phyloP scores from a whole-genome alignment of 345 rosid species.

The Arabidopsis suecica region DNA sequence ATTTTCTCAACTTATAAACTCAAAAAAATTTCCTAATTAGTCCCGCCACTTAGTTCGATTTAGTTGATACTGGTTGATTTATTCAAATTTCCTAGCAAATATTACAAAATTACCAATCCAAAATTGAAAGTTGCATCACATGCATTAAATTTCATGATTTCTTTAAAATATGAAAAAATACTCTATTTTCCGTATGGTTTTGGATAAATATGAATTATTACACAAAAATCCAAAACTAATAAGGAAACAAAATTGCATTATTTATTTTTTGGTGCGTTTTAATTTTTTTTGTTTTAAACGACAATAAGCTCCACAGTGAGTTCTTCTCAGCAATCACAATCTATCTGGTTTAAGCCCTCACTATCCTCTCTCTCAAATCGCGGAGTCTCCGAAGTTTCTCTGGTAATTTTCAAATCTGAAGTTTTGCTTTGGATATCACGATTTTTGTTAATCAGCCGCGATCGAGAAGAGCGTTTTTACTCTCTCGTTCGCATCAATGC shows the following conservation, averaged over 20 bases:
- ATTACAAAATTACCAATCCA: constrained; percentile 3
- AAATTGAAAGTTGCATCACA: neutral
- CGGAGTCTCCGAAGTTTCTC: constrained; percentile 59
- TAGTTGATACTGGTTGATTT: neutral
- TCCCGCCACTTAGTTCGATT: no score
- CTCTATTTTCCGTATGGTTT: neutral
- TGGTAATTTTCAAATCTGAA: constrained; percentile 31
- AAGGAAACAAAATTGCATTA: neutral
- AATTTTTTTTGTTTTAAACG: neutral
- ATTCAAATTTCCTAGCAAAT: neutral
- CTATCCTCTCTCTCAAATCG: constrained; percentile 17
- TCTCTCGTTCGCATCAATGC: constrained; percentile 21
- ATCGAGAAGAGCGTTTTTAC: constrained; percentile 30
- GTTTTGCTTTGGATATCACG: neutral
- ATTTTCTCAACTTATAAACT: no score
- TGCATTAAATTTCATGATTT: neutral
- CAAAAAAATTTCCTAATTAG: no score
- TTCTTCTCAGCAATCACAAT: constrained; percentile 23
- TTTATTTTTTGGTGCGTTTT: neutral
- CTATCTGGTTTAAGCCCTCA: constrained; percentile 28
- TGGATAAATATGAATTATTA: constrained; percentile 32
- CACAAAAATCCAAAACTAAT: constrained; percentile 21
- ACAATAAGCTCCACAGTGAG: constrained; percentile 28
- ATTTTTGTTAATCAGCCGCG: constrained; percentile 24
- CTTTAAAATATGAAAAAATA: neutral